These are phyloP conservation scores for Colletotrichum sp. DNA, from an alignment of 2,329 filamentous ascomycete species.

Conservation along the genomic window DNA sequence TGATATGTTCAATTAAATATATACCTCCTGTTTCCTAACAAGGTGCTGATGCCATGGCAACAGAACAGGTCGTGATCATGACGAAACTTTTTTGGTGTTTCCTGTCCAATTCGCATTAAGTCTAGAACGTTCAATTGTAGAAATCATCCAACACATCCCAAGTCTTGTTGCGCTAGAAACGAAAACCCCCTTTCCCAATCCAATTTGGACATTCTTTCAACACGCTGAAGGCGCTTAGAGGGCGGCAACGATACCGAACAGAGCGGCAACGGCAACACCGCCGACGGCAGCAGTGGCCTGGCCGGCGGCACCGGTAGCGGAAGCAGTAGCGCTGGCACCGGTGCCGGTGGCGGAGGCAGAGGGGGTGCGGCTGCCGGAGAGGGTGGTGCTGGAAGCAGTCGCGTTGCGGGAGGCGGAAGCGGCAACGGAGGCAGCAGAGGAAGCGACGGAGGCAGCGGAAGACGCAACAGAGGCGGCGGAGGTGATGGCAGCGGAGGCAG, in stretches of 20 bases:
- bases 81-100: neutral
- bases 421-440: neutral
- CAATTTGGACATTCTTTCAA: too few species aligned
- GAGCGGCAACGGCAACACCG: slow-evolving; percentile 10
- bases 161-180: neutral
- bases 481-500: slow-evolving; percentile 34
- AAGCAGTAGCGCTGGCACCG: neutral
- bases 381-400: neutral
- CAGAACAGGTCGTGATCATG: neutral
- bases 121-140: neutral
- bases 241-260: slow-evolving; percentile 10
- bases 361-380: neutral
- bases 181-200: neutral
- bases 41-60: neutral
- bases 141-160: neutral
- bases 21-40: neutral
- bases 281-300: neutral
- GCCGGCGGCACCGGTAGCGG: neutral
- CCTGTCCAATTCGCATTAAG: neutral
- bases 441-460: slow-evolving; percentile 18
- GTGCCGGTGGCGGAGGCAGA: neutral
- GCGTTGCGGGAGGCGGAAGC: slow-evolving; percentile 22
- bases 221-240: neutral
- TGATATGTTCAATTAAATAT: slow-evolving; percentile 6
- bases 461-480: slow-evolving; percentile 26